phyloP scores from a whole-genome alignment of 257 asterid species.

The Solanum appendiculatum region DNA sequence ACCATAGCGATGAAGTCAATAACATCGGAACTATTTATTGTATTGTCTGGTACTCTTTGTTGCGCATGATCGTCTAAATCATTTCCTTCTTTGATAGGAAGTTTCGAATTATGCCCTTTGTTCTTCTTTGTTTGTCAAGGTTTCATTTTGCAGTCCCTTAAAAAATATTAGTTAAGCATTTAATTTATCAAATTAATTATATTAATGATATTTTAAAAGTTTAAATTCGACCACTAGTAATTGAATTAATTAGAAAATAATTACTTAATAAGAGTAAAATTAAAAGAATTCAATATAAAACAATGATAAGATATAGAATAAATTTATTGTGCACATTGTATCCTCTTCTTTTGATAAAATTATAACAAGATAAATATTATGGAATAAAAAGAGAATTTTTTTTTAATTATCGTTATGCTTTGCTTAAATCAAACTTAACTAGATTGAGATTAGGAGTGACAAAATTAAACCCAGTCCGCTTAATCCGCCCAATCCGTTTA shows the following conservation, averaged over 20 bases:
- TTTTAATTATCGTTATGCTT: no score
- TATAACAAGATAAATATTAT: not conserved
- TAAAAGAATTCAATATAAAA: no score
- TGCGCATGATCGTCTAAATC: not conserved
- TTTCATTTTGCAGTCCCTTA: not conserved
- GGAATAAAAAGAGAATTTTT: not conserved
- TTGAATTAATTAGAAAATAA: no score
- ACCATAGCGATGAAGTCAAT: no score
- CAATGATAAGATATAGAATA: not conserved
- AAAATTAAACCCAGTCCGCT: no score
- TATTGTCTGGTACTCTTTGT: not conserved
- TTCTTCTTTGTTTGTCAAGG: not conserved
- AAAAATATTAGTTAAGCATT: no score
- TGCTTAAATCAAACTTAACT: not conserved
- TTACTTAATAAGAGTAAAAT: not conserved
- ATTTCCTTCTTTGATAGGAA: not conserved
- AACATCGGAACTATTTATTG: not conserved
- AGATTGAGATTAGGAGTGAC: not conserved
- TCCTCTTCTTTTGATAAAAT: not conserved
- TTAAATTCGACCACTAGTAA: not conserved
- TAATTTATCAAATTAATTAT: not conserved
- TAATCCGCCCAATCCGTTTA: no score
- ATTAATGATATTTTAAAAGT: not conserved
- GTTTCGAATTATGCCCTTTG: not conserved
- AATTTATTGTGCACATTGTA: no score